Base-by-base conservation (phyloP, 768 basidiomycete genomes). In the Goffeauzyma gilvescens region DNA sequence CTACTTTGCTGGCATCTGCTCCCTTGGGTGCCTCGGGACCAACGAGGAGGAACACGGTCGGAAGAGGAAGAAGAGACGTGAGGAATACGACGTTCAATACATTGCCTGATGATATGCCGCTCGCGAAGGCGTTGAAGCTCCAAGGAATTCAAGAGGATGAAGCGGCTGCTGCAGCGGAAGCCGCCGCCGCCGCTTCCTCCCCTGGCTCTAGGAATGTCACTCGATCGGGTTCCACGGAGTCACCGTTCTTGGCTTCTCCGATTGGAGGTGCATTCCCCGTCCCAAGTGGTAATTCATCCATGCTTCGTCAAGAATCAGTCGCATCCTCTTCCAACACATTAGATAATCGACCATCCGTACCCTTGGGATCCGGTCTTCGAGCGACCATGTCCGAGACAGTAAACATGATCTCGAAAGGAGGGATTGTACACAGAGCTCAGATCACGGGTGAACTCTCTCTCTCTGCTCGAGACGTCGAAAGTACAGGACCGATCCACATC, bases 371-470 rank as follows among this genome's bases (percentile, higher is more conserved):
- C 0, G 64, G 66, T 22, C 43, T 69, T 3, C 51, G 65, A 2
- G 60, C 62, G 0, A 55, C 53, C 40, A 54, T 69, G 22, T 52
- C 50, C 41, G 68, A 69, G 50, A 64, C 64, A 5, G 57, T 68
- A 52, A 64, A 65, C 43, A 66, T 64, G 5, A 55, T 68, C 27
- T 50, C 60, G 31, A 55, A 56, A 41, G 38, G 30, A 4, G 66
- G 65, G 7, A 46, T 54, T 20, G 57, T 66, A 5, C 42, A 51
- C 21, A 50, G 57, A n/a, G 57, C 64, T 2, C 57, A 66, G 52
- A 55, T 69, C 37, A 60, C 54, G 8, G 68, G 68, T n/a, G 65
- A 68, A 32, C 58, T 69, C 21, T 49, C 55, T 15, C 35, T 66
- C 9, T 49, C 54, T 8, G 41, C 57, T 20, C 41, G 38, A 8